Percentiles rank a stretch among this genome's conserved stretches.
phyloP scores from a whole-genome alignment of 345 rosid species.

The Heritiera littoralis region DNA sequence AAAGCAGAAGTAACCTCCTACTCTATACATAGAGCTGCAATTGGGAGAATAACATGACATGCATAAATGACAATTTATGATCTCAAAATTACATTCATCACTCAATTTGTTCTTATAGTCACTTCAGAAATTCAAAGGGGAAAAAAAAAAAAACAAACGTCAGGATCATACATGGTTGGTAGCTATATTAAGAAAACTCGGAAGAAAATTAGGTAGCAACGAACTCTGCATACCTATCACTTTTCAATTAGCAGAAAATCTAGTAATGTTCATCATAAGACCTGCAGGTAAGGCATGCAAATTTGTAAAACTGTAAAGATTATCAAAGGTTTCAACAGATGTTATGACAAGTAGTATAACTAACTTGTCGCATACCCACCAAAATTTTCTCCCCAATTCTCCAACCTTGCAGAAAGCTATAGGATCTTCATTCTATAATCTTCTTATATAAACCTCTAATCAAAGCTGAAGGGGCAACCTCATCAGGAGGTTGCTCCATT shows the following conservation, averaged over 20 bases:
- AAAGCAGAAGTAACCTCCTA: not conserved
- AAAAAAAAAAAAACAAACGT: not conserved
- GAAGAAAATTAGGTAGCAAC: not conserved
- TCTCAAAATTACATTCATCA: slow-evolving; percentile 9
- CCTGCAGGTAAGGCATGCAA: slow-evolving; percentile 28
- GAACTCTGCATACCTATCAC: slow-evolving; percentile 21
- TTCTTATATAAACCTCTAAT: not conserved
- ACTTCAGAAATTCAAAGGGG: not conserved
- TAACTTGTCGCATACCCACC: not conserved
- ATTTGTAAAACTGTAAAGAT: slow-evolving; percentile 15
- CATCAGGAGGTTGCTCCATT: not conserved
- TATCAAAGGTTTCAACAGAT: slow-evolving; percentile 14
- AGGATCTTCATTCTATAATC: not conserved
- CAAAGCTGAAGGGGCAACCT: slow-evolving; percentile 5
- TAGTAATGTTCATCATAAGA: slow-evolving; percentile 20
- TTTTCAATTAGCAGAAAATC: slow-evolving; percentile 26
- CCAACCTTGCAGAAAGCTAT: not conserved
- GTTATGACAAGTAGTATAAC: slow-evolving; percentile 24
- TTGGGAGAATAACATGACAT: not conserved
- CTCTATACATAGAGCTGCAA: not conserved
- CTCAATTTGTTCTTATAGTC: not conserved
- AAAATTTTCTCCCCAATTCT: not conserved
- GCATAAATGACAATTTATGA: not conserved
- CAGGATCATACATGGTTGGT: not conserved
- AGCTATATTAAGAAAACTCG: not conserved